Percentiles rank a stretch among this genome's conserved stretches.
These are phyloP conservation scores for Cicer yamashitae DNA, from an alignment of 306 rosid species.

Conservation along the genomic window DNA sequence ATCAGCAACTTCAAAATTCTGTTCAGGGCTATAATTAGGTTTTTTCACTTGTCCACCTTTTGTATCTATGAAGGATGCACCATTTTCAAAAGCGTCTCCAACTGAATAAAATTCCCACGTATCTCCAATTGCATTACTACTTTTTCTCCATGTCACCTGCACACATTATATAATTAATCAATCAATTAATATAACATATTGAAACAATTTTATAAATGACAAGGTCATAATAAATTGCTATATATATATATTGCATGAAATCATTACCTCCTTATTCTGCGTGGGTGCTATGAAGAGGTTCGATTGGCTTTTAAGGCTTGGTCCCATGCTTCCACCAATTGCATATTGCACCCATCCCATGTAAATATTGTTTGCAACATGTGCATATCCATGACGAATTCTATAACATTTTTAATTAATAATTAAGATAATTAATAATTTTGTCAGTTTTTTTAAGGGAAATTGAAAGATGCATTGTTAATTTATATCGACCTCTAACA, in stretches of 20 bases:
- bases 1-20: slow-evolving; percentile 39
- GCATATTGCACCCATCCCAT: slow-evolving; percentile 49
- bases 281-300: slow-evolving; percentile 56
- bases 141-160: slow-evolving; percentile 52
- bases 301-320: slow-evolving; percentile 52
- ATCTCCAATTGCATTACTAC: background rate
- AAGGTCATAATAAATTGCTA: background rate
- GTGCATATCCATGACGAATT: slow-evolving; percentile 48
- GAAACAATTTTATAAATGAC: background rate
- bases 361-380: slow-evolving; percentile 50
- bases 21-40: slow-evolving; percentile 39
- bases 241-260: background rate
- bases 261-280: slow-evolving; percentile 43
- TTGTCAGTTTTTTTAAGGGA: background rate
- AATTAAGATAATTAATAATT: background rate
- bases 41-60: slow-evolving; percentile 15
- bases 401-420: slow-evolving; percentile 30
- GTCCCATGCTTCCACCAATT: slow-evolving; percentile 48
- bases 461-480: no score
- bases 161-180: background rate
- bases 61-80: slow-evolving; percentile 46
- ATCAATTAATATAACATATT: background rate
- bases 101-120: slow-evolving; percentile 43
- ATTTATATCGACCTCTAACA: no score
- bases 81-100: slow-evolving; percentile 48